Evolutionary conservation across 331 rosid genomes (phyloP).

Genomic region (Saraca asoca): DNA sequence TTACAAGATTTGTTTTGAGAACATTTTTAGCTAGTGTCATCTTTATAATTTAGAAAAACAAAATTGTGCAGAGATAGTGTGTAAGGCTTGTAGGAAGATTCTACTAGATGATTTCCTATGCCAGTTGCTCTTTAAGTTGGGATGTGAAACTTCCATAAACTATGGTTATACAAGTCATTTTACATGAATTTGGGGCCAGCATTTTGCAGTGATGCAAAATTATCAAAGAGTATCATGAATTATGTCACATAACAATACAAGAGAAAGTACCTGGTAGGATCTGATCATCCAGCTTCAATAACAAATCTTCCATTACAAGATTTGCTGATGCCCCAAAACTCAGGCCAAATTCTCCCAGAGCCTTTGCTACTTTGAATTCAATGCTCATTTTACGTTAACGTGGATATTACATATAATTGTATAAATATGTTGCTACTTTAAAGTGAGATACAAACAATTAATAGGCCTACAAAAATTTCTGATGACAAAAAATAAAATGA

Average conservation of each 20-base stretch:
- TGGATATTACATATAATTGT: conserved; percentile 45
- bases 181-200: conserved; percentile 8
- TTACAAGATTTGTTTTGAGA: no score
- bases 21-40: no score
- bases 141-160: conserved; percentile 1
- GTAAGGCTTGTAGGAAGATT: no score
- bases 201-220: conserved; percentile 10
- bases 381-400: conserved; percentile 38
- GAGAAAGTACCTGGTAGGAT: conserved; percentile 19
- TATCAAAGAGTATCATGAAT: conserved; percentile 8
- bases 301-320: neutral
- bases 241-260: conserved; percentile 22
- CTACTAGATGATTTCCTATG: no score
- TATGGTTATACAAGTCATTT: conserved; percentile 9
- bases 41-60: no score
- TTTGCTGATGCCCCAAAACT: conserved; percentile 34
- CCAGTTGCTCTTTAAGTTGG: no score
- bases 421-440: conserved; percentile 40
- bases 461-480: conserved; percentile 44
- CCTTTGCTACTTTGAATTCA: conserved; percentile 32
- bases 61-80: no score
- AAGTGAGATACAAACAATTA: conserved; percentile 57
- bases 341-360: conserved; percentile 29
- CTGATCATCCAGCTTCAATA: conserved; percentile 30
- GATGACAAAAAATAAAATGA: conserved; percentile 33